phyloP scores from a whole-genome alignment of 805 yeast species.

The Saccharomycopsis synnaedendra region DNA sequence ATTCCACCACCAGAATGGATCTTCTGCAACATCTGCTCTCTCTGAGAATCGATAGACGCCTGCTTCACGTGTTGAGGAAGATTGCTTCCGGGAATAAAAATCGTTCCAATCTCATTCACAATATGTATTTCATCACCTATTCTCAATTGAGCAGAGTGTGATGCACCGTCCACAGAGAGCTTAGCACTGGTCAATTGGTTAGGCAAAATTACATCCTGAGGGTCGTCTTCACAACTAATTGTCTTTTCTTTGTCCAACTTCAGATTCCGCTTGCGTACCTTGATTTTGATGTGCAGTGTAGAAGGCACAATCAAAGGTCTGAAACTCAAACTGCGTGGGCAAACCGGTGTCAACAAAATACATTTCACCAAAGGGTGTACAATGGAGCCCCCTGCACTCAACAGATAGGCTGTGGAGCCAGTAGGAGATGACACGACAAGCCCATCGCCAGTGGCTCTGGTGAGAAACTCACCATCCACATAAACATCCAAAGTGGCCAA shows the following conservation, averaged over 20 bases:
- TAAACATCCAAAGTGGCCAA: conserved; percentile 74
- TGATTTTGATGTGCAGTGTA: conserved; percentile 59
- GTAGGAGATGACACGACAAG: conserved; percentile 81
- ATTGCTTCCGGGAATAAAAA: conserved; percentile 38
- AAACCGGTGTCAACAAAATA: conserved; percentile 76
- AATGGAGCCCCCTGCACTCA: conserved; percentile 85
- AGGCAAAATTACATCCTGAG: not conserved
- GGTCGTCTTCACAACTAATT: not conserved
- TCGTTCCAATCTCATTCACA: conserved; percentile 52
- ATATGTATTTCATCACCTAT: conserved; percentile 78
- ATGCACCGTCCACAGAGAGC: conserved; percentile 72
- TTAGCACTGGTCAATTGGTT: conserved; percentile 27
- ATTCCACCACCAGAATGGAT: conserved; percentile 13
- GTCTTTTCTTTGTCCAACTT: not conserved
- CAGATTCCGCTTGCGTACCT: conserved; percentile 35
- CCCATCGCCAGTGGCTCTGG: conserved; percentile 91
- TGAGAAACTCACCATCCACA: conserved; percentile 73
- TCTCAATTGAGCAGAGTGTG: conserved; percentile 48
- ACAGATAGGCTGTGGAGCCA: conserved; percentile 88
- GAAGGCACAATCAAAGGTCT: conserved; percentile 79
- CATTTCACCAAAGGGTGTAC: conserved; percentile 84
- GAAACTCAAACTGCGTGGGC: conserved; percentile 85
- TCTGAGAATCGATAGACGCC: not conserved
- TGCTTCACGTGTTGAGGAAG: conserved; percentile 3
- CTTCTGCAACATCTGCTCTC: not conserved